Percentiles rank a stretch among this genome's conserved stretches.
Evolutionary conservation across 176 grass and related monocot genomes (phyloP).

Genomic region (Saccharum officinarum): DNA sequence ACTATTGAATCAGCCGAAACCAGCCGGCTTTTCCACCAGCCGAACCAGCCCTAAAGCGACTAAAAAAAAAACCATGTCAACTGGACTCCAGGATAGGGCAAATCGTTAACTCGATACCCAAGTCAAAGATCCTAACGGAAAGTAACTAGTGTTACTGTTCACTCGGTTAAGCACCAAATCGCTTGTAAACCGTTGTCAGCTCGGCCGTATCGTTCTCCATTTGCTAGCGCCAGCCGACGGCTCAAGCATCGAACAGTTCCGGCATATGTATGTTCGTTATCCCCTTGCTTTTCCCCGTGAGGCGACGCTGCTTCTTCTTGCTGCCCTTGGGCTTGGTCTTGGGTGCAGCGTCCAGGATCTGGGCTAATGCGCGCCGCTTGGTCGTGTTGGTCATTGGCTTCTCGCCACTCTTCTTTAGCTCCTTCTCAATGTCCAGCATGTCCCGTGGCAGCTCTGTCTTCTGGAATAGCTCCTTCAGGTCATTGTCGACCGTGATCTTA

Average conservation of each 20-base stretch:
- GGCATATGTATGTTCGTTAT: slow-evolving; percentile 76
- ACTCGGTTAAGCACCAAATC: background rate
- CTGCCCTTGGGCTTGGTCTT: slow-evolving; percentile 47
- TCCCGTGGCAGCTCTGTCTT: slow-evolving; percentile 59
- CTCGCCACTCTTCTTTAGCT: slow-evolving; percentile 67
- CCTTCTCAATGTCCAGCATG: slow-evolving; percentile 81
- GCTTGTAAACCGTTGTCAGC: background rate
- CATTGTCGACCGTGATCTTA: slow-evolving; percentile 46
- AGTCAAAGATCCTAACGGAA: background rate
- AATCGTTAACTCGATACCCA: background rate
- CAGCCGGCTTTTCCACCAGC: no score
- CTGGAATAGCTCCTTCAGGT: slow-evolving; percentile 50
- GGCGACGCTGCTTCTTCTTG: slow-evolving; percentile 58
- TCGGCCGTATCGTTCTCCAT: background rate
- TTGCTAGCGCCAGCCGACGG: background rate
- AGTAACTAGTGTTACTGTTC: background rate
- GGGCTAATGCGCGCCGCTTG: slow-evolving; percentile 41
- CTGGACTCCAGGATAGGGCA: background rate
- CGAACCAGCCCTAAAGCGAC: no score
- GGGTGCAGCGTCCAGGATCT: slow-evolving; percentile 34
- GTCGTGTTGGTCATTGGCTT: slow-evolving; percentile 68
- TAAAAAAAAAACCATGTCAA: background rate
- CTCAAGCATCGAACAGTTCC: slow-evolving; percentile 52
- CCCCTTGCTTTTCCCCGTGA: slow-evolving; percentile 48
- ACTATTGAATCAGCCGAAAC: no score